Conservation (phyloP, 805 yeast genomes). For the Candida nitratophila region DNA sequence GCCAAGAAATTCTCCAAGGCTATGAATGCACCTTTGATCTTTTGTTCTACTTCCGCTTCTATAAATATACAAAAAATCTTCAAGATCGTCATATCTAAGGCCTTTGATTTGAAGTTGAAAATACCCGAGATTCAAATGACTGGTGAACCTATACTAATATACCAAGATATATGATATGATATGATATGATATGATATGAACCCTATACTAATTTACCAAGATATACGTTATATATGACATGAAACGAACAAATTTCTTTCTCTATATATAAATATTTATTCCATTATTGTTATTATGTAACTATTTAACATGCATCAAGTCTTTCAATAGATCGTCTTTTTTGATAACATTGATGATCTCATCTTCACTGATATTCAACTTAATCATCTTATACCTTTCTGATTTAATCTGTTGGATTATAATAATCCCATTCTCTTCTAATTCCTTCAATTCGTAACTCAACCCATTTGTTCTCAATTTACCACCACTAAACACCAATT, state of each 20-base stretch:
- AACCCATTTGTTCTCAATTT: constrained; percentile 52
- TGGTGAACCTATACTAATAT: constrained; percentile 90
- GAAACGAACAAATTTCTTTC: no score
- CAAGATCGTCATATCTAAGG: constrained; percentile 83
- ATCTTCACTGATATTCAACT: constrained; percentile 64
- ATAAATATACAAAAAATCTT: constrained; percentile 91
- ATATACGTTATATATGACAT: no score
- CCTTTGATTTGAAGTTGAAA: constrained; percentile 77
- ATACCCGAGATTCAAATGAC: constrained; percentile 76
- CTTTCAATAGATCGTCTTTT: constrained; percentile 42
- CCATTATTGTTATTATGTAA: neutral
- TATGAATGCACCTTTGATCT: constrained; percentile 78
- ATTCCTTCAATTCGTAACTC: constrained; percentile 53
- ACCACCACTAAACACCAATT: constrained; percentile 19
- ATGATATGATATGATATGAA: no score
- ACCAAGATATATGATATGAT: constrained; percentile 31
- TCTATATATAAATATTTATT: no score
- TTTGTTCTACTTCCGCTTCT: constrained; percentile 87
- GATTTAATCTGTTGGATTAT: constrained; percentile 60
- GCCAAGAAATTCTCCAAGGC: constrained; percentile 82
- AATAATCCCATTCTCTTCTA: constrained; percentile 74
- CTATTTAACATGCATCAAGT: constrained; percentile 7
- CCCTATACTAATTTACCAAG: no score
- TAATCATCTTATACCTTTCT: constrained; percentile 58
- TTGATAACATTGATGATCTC: constrained; percentile 57